Evolutionary conservation across 208 protist genomes (phyloP).

Genomic region (Trypanosoma scelopori): DNA sequence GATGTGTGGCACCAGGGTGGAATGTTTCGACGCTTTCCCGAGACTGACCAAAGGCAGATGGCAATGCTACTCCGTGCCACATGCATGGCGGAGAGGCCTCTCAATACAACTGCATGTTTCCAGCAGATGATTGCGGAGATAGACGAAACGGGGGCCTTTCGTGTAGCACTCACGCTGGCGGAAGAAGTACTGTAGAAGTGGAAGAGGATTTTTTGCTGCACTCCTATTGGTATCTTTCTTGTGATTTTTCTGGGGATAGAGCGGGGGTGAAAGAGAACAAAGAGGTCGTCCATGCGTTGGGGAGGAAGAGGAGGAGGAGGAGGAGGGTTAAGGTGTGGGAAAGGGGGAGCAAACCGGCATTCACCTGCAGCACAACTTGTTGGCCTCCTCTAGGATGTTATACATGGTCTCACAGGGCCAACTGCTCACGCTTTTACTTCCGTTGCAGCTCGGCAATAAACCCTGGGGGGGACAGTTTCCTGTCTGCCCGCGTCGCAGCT

Average conservation of each 20-base stretch:
- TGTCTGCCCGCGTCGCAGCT: no score
- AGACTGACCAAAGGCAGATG: constrained; percentile 22
- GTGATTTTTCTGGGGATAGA: neutral
- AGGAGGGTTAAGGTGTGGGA: no score
- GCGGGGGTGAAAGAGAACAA: neutral
- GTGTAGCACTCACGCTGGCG: constrained; percentile 52
- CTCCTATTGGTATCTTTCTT: no score
- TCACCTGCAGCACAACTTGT: no score
- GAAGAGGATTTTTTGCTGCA: neutral
- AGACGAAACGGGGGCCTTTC: constrained; percentile 40
- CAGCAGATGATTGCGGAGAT: constrained; percentile 75
- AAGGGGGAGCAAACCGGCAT: no score
- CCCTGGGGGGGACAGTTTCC: no score
- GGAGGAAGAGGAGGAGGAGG: no score
- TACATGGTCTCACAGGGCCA: no score
- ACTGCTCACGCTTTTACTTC: no score
- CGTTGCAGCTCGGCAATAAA: no score
- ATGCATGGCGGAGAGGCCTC: constrained; percentile 74
- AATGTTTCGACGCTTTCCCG: constrained; percentile 14
- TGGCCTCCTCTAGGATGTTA: no score
- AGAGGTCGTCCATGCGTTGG: neutral
- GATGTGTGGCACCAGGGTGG: constrained; percentile 23
- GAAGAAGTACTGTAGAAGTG: constrained; percentile 62
- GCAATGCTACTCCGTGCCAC: constrained; percentile 55
- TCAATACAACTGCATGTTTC: constrained; percentile 67